Conservation (phyloP, 805 yeast species). For the Nakazawaea siamensis region DNA sequence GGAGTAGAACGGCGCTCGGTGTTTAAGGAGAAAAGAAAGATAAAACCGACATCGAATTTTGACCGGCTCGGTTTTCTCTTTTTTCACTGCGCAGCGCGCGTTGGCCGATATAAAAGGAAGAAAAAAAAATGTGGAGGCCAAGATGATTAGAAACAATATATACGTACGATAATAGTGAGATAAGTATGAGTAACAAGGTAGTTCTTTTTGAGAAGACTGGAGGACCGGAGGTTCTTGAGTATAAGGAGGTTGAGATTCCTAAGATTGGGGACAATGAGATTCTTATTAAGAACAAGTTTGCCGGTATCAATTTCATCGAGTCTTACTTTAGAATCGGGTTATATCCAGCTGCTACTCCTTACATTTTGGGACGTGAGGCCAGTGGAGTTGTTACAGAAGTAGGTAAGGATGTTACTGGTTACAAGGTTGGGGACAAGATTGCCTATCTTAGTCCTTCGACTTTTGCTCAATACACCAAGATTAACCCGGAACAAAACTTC, state of each 20-base stretch:
- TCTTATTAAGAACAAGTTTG: conserved; percentile 61
- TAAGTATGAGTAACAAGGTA: too few relatives aligned
- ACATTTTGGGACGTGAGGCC: conserved; percentile 62
- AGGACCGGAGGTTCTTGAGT: conserved; percentile 51
- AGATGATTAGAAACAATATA: too few relatives aligned
- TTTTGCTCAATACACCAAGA: conserved; percentile 68
- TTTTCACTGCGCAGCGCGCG: too few relatives aligned
- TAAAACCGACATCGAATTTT: too few relatives aligned
- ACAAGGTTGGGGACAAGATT: conserved; percentile 62
- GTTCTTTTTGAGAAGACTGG: conserved; percentile 46
- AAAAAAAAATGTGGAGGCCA: too few relatives aligned
- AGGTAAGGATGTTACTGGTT: conserved; percentile 49
- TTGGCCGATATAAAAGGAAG: too few relatives aligned
- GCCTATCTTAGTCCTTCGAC: conserved; percentile 45
- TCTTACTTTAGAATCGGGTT: conserved; percentile 74
- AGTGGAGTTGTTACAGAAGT: conserved; percentile 59
- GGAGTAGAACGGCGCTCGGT: too few relatives aligned
- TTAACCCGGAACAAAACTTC: conserved; percentile 23
- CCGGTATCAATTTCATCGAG: conserved; percentile 83
- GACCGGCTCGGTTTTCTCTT: too few relatives aligned
- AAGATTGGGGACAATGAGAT: conserved; percentile 46
- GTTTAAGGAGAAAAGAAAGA: too few relatives aligned
- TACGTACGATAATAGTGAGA: too few relatives aligned
- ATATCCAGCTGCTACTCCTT: conserved; percentile 58
- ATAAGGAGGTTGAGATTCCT: conserved; percentile 55